Conservation (phyloP, 2,329 filamentous ascomycete genomes). For the Diaporthe vaccinii region DNA sequence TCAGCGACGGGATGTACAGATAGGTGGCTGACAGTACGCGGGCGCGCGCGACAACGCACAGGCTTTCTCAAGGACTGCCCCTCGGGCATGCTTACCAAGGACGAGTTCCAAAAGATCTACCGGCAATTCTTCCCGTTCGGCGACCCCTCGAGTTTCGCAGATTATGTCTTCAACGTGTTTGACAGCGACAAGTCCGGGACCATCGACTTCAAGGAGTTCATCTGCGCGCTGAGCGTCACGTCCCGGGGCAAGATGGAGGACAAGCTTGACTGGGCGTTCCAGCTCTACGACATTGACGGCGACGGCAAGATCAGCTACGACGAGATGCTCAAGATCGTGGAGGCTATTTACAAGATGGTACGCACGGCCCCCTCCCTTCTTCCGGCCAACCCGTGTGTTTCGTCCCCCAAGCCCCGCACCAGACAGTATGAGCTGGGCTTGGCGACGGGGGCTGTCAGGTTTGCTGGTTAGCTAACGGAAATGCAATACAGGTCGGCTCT, state of each 20-base stretch:
- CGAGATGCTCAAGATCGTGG: conserved; percentile 98
- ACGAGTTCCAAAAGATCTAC: conserved; percentile 99
- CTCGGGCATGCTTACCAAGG: conserved; percentile 94
- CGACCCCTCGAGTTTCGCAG: conserved; percentile 95
- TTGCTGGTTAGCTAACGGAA: not conserved
- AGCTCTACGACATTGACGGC: conserved; percentile 98
- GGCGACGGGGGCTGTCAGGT: not conserved
- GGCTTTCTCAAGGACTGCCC: conserved; percentile 99
- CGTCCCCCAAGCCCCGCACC: not conserved
- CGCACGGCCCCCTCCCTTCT: conserved; percentile 34
- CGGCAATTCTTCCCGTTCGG: conserved; percentile 99
- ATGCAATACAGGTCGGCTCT: conserved; percentile 81
- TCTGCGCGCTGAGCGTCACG: conserved; percentile 96
- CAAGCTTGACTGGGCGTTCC: conserved; percentile 99
- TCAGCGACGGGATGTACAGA: not conserved
- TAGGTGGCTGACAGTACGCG: conserved; percentile 11
- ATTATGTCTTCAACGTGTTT: conserved; percentile 99
- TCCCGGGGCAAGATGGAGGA: conserved; percentile 99
- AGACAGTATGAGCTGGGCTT: no score
- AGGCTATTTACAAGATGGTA: conserved; percentile 99
- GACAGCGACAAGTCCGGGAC: conserved; percentile 97
- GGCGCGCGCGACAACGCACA: conserved; percentile 53
- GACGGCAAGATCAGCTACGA: conserved; percentile 99
- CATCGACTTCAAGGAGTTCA: conserved; percentile 99
- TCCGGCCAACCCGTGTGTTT: not conserved